A percentile compares a stretch with the other conserved stretches of the same genome.
phyloP scores from a whole-genome alignment of 1,284 basidiomycete genomes.

The Apiotrichum gamsii region DNA sequence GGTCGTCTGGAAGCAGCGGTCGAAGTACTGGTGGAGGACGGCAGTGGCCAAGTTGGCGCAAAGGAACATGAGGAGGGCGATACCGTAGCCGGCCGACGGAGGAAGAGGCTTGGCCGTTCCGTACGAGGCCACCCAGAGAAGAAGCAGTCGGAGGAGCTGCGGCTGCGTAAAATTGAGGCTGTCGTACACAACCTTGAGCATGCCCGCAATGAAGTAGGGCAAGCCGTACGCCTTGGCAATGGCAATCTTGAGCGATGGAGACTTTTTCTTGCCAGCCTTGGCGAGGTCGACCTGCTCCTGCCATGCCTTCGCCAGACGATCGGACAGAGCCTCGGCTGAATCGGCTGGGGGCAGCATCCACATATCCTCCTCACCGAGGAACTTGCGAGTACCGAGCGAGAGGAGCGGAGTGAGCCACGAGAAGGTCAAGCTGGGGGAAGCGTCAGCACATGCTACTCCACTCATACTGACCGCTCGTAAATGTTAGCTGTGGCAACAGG shows the following conservation, averaged over 20 bases:
- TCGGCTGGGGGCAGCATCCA: slow-evolving; percentile 62
- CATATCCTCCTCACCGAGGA: slow-evolving; percentile 71
- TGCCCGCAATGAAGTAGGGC: slow-evolving; percentile 64
- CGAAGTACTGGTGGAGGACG: slow-evolving; percentile 73
- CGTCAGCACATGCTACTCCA: no score
- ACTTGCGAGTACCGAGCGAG: slow-evolving; percentile 43
- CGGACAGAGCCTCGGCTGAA: slow-evolving; percentile 65
- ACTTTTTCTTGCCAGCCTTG: slow-evolving; percentile 54
- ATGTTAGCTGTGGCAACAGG: slow-evolving; percentile 77
- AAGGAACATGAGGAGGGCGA: slow-evolving; percentile 72
- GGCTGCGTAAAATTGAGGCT: slow-evolving; percentile 78
- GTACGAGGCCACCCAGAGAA: slow-evolving; percentile 75
- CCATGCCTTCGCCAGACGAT: slow-evolving; percentile 55
- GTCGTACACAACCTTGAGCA: slow-evolving; percentile 73
- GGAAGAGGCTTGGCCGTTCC: slow-evolving; percentile 39
- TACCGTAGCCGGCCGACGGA: slow-evolving; percentile 59
- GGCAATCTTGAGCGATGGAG: slow-evolving; percentile 66
- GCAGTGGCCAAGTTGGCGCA: slow-evolving; percentile 70
- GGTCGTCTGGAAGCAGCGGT: slow-evolving; percentile 53
- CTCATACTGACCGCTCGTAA: slow-evolving; percentile 50
- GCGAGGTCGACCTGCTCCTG: slow-evolving; percentile 34
- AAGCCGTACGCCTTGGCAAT: slow-evolving; percentile 71
- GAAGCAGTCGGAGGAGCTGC: slow-evolving; percentile 72
- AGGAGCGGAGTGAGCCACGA: slow-evolving; percentile 24
- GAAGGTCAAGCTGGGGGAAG: neutral